These are phyloP conservation scores for Camelina neglecta DNA, from an alignment of 345 rosid species.

Conservation along the genomic window DNA sequence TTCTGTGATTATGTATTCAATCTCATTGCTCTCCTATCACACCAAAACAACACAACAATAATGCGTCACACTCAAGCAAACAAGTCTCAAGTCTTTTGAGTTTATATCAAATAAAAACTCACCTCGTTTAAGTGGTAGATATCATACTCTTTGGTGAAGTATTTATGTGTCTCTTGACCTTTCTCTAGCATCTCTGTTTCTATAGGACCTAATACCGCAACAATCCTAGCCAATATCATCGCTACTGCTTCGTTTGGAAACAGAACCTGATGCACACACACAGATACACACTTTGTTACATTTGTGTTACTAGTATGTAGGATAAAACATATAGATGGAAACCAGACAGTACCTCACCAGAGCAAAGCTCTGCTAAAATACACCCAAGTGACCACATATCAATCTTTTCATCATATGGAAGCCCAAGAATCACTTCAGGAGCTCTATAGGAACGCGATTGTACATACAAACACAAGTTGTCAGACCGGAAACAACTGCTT, in stretches of 20 bases:
- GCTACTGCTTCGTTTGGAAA: conserved; percentile 83
- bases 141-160: conserved; percentile 82
- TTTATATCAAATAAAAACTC: conserved; percentile 10
- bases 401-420: conserved; percentile 85
- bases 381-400: conserved; percentile 98
- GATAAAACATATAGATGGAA: conserved; percentile 1
- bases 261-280: conserved; percentile 59
- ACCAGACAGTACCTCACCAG: conserved; percentile 72
- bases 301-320: conserved; percentile 3
- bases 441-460: conserved; percentile 98
- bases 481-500: conserved; percentile 90
- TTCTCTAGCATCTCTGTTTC: conserved; percentile 76
- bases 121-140: conserved; percentile 80
- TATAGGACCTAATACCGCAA: conserved; percentile 78
- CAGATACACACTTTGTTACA: background rate
- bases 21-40: conserved; percentile 71
- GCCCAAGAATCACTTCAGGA: conserved; percentile 95
- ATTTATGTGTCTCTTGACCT: conserved; percentile 83
- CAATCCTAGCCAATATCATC: conserved; percentile 78
- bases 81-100: background rate
- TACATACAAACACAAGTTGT: conserved; percentile 80
- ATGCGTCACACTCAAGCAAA: conserved; percentile 21
- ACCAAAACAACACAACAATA: conserved; percentile 20
- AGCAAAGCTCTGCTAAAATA: conserved; percentile 87
- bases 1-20: conserved; percentile 79